Evolutionary conservation across 257 asterid species (phyloP).

Genomic region (Apocynum venetum): DNA sequence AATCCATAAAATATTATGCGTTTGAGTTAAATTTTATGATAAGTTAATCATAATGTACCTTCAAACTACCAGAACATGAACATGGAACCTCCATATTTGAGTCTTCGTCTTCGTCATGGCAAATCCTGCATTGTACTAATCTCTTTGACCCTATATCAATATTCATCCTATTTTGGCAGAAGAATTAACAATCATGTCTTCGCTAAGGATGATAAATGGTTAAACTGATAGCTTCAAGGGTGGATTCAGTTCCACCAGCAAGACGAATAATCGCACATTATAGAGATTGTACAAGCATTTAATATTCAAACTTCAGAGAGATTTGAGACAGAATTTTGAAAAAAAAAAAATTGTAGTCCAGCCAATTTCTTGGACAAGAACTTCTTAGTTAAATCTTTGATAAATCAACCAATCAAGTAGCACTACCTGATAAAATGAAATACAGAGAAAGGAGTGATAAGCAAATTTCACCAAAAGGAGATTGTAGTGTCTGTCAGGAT

Average conservation of each 20-base stretch:
- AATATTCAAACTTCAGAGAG: not conserved
- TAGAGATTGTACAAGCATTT: slow-evolving; percentile 18
- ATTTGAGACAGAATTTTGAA: not conserved
- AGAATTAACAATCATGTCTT: slow-evolving; percentile 26
- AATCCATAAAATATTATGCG: not conserved
- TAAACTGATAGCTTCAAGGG: slow-evolving; percentile 35
- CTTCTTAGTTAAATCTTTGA: slow-evolving; percentile 13
- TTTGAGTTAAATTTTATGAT: not conserved
- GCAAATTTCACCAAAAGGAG: not conserved
- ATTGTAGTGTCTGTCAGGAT: not conserved
- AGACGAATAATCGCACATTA: slow-evolving; percentile 44
- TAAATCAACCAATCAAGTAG: slow-evolving; percentile 12
- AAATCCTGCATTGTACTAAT: slow-evolving; percentile 73
- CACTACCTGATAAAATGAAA: slow-evolving; percentile 21
- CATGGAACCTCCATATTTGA: slow-evolving; percentile 86
- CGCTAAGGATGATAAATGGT: slow-evolving; percentile 20
- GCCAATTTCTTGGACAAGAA: slow-evolving; percentile 13
- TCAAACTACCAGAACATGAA: slow-evolving; percentile 82
- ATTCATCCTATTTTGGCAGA: slow-evolving; percentile 49
- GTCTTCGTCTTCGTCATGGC: slow-evolving; percentile 79
- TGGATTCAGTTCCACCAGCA: slow-evolving; percentile 53
- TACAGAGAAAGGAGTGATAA: not conserved
- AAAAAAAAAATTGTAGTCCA: not conserved
- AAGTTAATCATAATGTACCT: slow-evolving; percentile 40
- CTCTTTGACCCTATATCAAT: slow-evolving; percentile 33